phyloP scores from a whole-genome alignment of 2,329 filamentous ascomycete species.

The Sporothrix schenckii region DNA sequence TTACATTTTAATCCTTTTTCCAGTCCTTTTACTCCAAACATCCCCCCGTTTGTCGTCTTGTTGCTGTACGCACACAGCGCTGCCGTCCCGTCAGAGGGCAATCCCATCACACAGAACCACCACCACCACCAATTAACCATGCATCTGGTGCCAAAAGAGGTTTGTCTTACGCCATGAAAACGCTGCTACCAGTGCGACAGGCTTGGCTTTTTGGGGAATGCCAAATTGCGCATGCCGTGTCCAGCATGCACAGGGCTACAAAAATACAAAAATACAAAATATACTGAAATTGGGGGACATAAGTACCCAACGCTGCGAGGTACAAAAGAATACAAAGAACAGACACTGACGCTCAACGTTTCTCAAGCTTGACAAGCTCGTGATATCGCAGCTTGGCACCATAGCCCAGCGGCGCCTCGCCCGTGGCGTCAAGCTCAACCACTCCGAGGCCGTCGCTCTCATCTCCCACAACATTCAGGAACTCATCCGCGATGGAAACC shows the following conservation, averaged over 20 bases:
- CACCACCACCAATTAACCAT: slow-evolving; percentile 37
- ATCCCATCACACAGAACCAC: slow-evolving; percentile 2
- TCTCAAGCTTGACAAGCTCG: slow-evolving; percentile 86
- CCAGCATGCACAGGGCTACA: no score
- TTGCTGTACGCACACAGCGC: slow-evolving; percentile 5
- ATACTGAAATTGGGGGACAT: no score
- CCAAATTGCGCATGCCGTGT: slow-evolving; percentile 17
- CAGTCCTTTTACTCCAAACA: neutral
- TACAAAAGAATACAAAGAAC: neutral
- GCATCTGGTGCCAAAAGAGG: slow-evolving; percentile 46
- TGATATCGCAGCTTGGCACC: slow-evolving; percentile 83
- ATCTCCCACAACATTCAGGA: slow-evolving; percentile 92
- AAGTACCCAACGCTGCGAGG: no score
- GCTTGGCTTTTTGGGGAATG: slow-evolving; percentile 1
- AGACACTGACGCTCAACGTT: neutral
- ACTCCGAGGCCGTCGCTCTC: slow-evolving; percentile 80
- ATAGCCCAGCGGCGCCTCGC: slow-evolving; percentile 87
- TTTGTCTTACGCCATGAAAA: slow-evolving; percentile 36
- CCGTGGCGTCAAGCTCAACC: slow-evolving; percentile 84
- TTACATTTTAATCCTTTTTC: neutral
- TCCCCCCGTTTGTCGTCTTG: neutral
- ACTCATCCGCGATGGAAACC: slow-evolving; percentile 93
- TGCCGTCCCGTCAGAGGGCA: slow-evolving; percentile 22
- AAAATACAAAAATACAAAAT: no score
- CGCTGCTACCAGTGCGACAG: slow-evolving; percentile 20